Evolutionary conservation across 2,329 filamentous ascomycete genomes (phyloP), one percentile per base, ranked within the genome.

Genomic region (Fusarium sp.): DNA sequence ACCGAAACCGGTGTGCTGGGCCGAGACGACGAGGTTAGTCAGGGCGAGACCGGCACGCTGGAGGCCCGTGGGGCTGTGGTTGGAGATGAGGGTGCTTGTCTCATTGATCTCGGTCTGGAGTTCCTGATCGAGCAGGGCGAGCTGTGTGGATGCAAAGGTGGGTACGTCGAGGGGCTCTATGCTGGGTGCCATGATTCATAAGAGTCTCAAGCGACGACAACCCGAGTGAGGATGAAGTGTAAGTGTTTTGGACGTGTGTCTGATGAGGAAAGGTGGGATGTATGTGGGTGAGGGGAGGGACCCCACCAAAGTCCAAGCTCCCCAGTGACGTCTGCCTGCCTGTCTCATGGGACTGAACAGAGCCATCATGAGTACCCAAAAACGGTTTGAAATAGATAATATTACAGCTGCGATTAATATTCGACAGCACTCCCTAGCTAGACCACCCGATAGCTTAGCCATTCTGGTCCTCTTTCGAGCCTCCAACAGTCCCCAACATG

Each of bases 1-100:
- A 15, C 95, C 96, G 39, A 98, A 85, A 0, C 96, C 96, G 0
- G 96, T 99, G 31, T 95, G 91, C 77, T 93, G 92, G 16, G 92
- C 91, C 11, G 87, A 84, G 36, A 97, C 83, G 34, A 88, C 83
- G 9, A 98, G 88, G 79, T 95, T 95, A 15, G 90, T 89, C 73
- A 96, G 85, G 34, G 94, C 94, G 41, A 94, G 86, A n/a, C 94
- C 94, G 7, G 92, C 92, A 62, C 92, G 90, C 76, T 93, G 89
- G 12, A 97, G 89, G 1, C 88, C 85, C 0, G 87, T 83, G 6
- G 94, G 93, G 50, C 90, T 89, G 78, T 92, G 89, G 47, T 87
- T 87, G 46, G 89, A 86, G 62, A 94, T 87, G 62, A 94, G 88
- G 41, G 85, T 81, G 70, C 89, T 87, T 23, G 91, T 94, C 80